Conservation (phyloP, 1,284 basidiomycete genomes). For the Naganishia sp. region DNA sequence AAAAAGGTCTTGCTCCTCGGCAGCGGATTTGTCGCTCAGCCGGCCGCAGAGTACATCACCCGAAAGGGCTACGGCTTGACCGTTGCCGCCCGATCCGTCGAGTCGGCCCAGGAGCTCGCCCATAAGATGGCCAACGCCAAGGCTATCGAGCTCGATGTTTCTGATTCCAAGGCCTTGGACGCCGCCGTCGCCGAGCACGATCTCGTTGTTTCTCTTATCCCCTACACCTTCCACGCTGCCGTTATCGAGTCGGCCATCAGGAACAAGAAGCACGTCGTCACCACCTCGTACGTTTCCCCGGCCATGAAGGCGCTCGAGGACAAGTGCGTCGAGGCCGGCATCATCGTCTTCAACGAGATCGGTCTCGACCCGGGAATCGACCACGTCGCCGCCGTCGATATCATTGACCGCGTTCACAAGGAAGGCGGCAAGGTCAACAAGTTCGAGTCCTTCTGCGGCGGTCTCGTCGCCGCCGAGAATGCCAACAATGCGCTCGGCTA, state of each 20-base stretch:
- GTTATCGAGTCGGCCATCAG: conserved; percentile 97
- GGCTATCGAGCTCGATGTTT: conserved; percentile 82
- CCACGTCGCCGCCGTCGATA: conserved; percentile 95
- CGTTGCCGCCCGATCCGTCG: conserved; percentile 81
- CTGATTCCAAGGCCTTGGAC: conserved; percentile 71
- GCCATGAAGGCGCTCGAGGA: conserved; percentile 86
- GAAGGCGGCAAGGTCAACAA: conserved; percentile 81
- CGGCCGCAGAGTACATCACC: conserved; percentile 89
- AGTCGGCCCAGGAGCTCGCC: conserved; percentile 58
- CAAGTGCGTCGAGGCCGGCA: conserved; percentile 82
- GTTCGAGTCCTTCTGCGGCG: conserved; percentile 96
- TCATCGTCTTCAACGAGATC: conserved; percentile 97
- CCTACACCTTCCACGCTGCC: conserved; percentile 86
- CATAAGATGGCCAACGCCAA: conserved; percentile 68
- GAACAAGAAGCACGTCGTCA: conserved; percentile 86
- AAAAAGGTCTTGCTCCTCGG: conserved; percentile 89
- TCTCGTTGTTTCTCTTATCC: conserved; percentile 94
- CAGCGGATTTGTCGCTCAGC: conserved; percentile 90
- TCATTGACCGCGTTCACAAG: conserved; percentile 87
- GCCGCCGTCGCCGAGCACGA: conserved; percentile 80
- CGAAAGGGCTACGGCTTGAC: conserved; percentile 83
- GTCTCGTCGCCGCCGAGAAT: conserved; percentile 80
- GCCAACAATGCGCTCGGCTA: conserved; percentile 95
- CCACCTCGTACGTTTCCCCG: conserved; percentile 89
- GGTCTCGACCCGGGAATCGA: conserved; percentile 95